Evolutionary conservation across 1,284 basidiomycete species (phyloP), one percentile per base, ranked within the genome.

Genomic region (Xerocomus amazonicus): DNA sequence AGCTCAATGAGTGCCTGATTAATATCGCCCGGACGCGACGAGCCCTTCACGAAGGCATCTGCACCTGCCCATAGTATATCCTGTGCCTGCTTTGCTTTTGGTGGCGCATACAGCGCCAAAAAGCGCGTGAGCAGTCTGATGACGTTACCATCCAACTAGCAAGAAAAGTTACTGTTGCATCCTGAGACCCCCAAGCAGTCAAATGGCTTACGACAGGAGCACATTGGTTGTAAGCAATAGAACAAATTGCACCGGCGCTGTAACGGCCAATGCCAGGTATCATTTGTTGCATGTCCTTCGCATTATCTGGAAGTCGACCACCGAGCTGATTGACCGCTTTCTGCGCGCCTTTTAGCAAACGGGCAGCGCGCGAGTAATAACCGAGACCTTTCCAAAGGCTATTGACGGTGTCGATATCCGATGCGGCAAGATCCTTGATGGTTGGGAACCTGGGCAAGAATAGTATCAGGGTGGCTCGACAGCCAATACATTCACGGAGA

Each of bases 261-360:
- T 97, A 97, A 34, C 91, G 76, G 32, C 94, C 94, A 33, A 97
- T 87, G 2, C 95, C 94, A 28, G 92, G 90, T 38, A 97, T 87
- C 51, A 87, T 78, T 46, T 83, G 80, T 69, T 96, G 85, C 76
- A 99, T 81, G 14, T 85, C 83, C 55, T 80, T 80, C 0, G 90
- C 87, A 55, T 87, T 87, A 45, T 81, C 74, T 0, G 96, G 96
- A 9, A 99, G 77, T 45, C 77, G 73, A 27, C 91, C 90, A 26
- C 73, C 71, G 50, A 84, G 79, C 32, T 89, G 75, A 10, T 73
- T 66, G 32, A 91, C 80, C 34, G 83, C 86, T 53, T 87, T 91
- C 65, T 91, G 78, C 0, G 93, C 90, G 6, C 87, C 90, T 4
- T 71, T 76, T 6, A 92, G 81, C 13, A 97, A 73, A 28, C 90